Conservation (phyloP, 2,329 filamentous ascomycete genomes). For the Scedosporium minutisporum region DNA sequence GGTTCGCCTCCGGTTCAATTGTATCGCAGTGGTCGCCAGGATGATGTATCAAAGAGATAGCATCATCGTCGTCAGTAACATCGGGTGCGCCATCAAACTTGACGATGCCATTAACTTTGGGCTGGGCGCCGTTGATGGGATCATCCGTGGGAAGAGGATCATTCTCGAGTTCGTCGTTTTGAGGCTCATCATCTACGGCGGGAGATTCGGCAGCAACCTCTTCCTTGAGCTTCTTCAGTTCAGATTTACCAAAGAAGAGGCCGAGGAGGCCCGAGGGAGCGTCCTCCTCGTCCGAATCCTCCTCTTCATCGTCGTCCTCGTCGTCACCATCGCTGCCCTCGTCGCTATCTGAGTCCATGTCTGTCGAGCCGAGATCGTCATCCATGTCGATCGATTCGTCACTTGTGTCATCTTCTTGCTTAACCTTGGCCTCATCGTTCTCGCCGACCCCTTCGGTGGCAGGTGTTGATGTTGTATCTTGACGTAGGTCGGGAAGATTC, state of each 20-base stretch:
- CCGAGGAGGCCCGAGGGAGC: slow-evolving; percentile 40
- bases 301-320: slow-evolving; percentile 35
- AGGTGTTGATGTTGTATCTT: neutral
- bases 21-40: slow-evolving; percentile 14
- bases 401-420: slow-evolving; percentile 15
- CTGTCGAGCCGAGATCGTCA: slow-evolving; percentile 27
- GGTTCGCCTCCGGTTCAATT: neutral
- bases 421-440: neutral
- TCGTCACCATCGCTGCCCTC: slow-evolving; percentile 29
- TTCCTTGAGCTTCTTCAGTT: slow-evolving; percentile 42
- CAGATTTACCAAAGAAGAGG: slow-evolving; percentile 49
- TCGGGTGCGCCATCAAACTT: slow-evolving; percentile 14
- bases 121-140: neutral
- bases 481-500: slow-evolving; percentile 37
- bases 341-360: slow-evolving; percentile 35
- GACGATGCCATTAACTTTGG: slow-evolving; percentile 5
- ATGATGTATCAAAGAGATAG: slow-evolving; percentile 22
- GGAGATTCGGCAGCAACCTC: slow-evolving; percentile 19
- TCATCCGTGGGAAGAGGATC: neutral
- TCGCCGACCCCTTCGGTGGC: slow-evolving; percentile 20
- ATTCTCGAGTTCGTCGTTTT: neutral
- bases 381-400: slow-evolving; percentile 35
- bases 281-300: slow-evolving; percentile 33
- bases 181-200: slow-evolving; percentile 11
- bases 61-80: slow-evolving; percentile 20